Evolutionary conservation across 352 stramenopile species (phyloP).

Genomic region (Globisporangium echinulatum): DNA sequence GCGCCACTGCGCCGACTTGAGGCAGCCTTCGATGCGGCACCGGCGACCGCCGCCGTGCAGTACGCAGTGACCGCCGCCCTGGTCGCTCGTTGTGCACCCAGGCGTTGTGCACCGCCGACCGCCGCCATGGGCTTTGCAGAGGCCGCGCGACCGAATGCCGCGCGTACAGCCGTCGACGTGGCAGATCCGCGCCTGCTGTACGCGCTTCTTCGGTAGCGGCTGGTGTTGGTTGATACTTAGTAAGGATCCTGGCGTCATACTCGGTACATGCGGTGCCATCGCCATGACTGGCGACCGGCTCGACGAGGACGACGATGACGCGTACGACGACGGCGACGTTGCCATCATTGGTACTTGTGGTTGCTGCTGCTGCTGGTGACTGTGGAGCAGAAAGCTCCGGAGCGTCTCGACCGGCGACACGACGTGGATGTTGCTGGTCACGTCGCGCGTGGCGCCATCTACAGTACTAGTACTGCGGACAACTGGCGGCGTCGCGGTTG

Average conservation of each 20-base stretch:
- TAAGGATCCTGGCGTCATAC: slow-evolving; percentile 1
- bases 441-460: slow-evolving; percentile 4
- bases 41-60: slow-evolving; percentile 74
- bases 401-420: slow-evolving; percentile 12
- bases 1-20: slow-evolving; percentile 75
- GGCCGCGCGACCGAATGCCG: slow-evolving; percentile 52
- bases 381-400: slow-evolving; percentile 3
- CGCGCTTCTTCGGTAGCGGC: slow-evolving; percentile 40
- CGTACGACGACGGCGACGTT: slow-evolving; percentile 14
- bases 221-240: too few relatives aligned
- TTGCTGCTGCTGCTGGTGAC: slow-evolving; percentile 1
- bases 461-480: too few relatives aligned
- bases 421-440: slow-evolving; percentile 5
- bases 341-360: neutral
- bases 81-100: slow-evolving; percentile 77
- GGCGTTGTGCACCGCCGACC: slow-evolving; percentile 68
- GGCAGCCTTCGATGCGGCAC: slow-evolving; percentile 71
- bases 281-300: slow-evolving; percentile 4
- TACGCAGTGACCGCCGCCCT: slow-evolving; percentile 80
- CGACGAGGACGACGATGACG: slow-evolving; percentile 4
- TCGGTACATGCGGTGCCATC: slow-evolving; percentile 2
- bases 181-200: slow-evolving; percentile 55
- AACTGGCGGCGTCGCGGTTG: slow-evolving; percentile 9
- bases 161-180: slow-evolving; percentile 68
- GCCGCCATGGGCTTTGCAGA: slow-evolving; percentile 58